These are phyloP conservation scores for Syzygium syzygioides DNA, from an alignment of 441 rosid species.

Conservation along the genomic window DNA sequence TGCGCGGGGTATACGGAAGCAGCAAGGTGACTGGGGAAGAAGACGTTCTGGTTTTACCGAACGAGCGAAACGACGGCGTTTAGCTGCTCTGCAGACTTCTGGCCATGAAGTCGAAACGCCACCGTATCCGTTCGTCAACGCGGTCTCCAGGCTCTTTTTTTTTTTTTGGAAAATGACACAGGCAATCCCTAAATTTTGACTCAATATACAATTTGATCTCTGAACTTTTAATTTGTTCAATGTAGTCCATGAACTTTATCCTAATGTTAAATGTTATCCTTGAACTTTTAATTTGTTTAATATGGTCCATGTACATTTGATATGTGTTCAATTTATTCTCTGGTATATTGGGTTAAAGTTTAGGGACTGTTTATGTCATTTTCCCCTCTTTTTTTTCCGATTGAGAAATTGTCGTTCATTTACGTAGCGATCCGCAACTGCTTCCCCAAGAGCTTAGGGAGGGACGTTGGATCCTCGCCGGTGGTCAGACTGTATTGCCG, in stretches of 20 bases:
- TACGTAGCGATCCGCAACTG: neutral
- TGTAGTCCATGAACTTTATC: no score
- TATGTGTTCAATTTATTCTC: accelerated
- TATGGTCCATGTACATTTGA: no score
- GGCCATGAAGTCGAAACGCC: neutral
- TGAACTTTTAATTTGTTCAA: no score
- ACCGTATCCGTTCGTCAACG: neutral
- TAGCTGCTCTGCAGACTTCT: neutral
- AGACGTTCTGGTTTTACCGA: neutral
- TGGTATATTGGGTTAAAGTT: no score
- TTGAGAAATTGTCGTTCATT: neutral
- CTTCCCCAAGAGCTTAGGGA: neutral
- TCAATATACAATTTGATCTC: no score
- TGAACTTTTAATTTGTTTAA: no score
- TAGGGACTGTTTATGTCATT: no score
- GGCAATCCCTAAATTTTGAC: no score
- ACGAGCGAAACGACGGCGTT: neutral
- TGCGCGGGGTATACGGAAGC: neutral
- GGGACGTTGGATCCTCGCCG: neutral
- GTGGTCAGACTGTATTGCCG: accelerated
- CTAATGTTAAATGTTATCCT: no score
- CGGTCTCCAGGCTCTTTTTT: neutral
- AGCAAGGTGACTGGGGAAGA: neutral
- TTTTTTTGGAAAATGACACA: neutral
- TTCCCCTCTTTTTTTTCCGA: accelerated